Evolutionary conservation across 2,329 filamentous ascomycete genomes (phyloP).

Genomic region (Fusarium nanum): DNA sequence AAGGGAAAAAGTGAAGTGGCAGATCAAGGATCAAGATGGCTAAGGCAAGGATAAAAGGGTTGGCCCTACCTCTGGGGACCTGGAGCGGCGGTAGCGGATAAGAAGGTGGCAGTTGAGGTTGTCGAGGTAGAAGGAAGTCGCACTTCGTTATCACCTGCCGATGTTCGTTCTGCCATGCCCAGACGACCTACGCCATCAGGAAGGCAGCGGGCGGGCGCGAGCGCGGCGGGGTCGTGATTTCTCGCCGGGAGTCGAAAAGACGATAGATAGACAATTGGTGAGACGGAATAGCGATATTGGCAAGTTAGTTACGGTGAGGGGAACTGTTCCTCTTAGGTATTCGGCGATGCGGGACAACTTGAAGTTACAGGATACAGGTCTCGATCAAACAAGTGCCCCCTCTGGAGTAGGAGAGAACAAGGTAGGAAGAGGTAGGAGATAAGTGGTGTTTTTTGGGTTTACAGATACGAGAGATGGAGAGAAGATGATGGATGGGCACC

Average conservation of each 20-base stretch:
- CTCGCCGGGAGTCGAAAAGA: conserved; percentile 36
- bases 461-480: conserved; percentile 28
- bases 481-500: conserved; percentile 32
- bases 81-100: conserved; percentile 38
- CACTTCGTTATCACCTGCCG: conserved; percentile 67
- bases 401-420: conserved; percentile 2
- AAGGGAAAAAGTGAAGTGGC: conserved; percentile 13
- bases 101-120: conserved; percentile 47
- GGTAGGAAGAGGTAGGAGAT: conserved; percentile 17
- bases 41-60: conserved; percentile 38
- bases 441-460: conserved; percentile 37
- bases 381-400: conserved; percentile 20
- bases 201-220: conserved; percentile 55
- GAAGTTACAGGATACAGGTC: conserved; percentile 13
- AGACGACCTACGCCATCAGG: conserved; percentile 74
- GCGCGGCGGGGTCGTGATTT: conserved; percentile 44
- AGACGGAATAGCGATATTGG: conserved; percentile 29
- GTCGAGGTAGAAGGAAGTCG: conserved; percentile 60
- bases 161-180: conserved; percentile 73
- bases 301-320: conserved; percentile 25
- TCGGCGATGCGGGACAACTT: conserved; percentile 4
- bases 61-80: conserved; percentile 46
- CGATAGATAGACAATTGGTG: conserved; percentile 23
- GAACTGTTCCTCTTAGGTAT: conserved; percentile 8
- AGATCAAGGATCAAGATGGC: conserved; percentile 28